These are phyloP conservation scores for Bertia moriformis DNA, from an alignment of 2,329 filamentous ascomycete species.

Conservation along the genomic window DNA sequence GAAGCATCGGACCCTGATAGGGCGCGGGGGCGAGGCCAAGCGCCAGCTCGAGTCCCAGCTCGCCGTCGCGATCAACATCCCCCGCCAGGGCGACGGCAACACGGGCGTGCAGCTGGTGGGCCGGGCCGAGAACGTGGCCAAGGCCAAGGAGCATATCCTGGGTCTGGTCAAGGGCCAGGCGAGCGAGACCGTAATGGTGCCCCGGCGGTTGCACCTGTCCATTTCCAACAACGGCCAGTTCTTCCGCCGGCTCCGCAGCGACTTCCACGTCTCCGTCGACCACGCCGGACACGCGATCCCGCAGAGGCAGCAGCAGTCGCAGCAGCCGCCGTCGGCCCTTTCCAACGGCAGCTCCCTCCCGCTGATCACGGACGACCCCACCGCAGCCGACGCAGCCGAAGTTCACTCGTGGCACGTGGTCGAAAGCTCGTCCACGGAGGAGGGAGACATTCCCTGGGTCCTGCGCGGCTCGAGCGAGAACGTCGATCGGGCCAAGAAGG, in stretches of 20 bases:
- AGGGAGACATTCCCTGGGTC: constrained; percentile 76
- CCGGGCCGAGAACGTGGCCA: constrained; percentile 61
- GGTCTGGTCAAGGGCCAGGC: constrained; percentile 71
- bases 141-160: constrained; percentile 74
- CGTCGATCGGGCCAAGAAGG: constrained; percentile 65
- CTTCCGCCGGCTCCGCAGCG: constrained; percentile 78
- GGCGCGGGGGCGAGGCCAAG: constrained; percentile 76
- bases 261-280: constrained; percentile 80
- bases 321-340: constrained; percentile 27
- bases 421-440: constrained; percentile 40
- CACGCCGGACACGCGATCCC: constrained; percentile 72
- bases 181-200: constrained; percentile 75
- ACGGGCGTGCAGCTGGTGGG: constrained; percentile 80
- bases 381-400: constrained; percentile 43
- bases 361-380: constrained; percentile 80
- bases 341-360: constrained; percentile 48
- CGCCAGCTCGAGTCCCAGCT: constrained; percentile 76
- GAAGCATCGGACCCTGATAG: constrained; percentile 83
- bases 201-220: constrained; percentile 66
- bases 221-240: constrained; percentile 82
- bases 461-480: constrained; percentile 67
- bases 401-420: constrained; percentile 75
- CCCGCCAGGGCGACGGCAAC: constrained; percentile 70
- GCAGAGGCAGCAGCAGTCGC: constrained; percentile 46
- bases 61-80: constrained; percentile 75